Evolutionary conservation across 2,329 filamentous ascomycete species (phyloP), one percentile per base, ranked within the genome.

Genomic region (Drechslerella dactyloides): DNA sequence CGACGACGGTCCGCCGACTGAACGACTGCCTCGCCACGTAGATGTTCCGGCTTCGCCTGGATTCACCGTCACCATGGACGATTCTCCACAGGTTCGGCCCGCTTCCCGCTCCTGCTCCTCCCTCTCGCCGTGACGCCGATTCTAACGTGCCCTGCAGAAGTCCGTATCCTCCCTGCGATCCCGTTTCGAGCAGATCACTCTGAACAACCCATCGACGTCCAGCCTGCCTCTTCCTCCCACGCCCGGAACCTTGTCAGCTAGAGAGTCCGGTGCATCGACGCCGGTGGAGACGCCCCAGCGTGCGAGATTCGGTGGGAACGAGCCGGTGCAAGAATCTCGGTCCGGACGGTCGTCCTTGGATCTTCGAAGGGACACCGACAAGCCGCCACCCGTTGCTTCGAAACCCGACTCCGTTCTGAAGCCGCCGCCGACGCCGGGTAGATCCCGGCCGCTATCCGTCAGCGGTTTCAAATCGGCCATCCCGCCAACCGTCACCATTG

Each of bases 111-210:
- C 10, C 15, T 56, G 17, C 30, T 2, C 37, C 7, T 15, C 19
- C 33, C 15, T 37, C n/a, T 37, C 30, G 21, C n/a, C n/a, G 17
- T 8, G 8, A 13, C 19, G 19, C 40, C 55, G n/a, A 55, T 46
- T 6, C 40, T 8, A 35, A 23, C 15, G 46, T 55, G 5, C 19
- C 21, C 57, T 48, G 19, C 21, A 72, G 68, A 90, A 88, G 82
- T 90, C 91, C 24, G 90, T 94, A 56, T 94, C 90, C 57, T 93
- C 90, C 57, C 83, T 94, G 72, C 85, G 88, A 73, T 90, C 89
- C 74, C 88, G 90, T 76, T 94, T 93, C 79, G 90, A 94, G 82
- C 91, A 89, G 78, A 87, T 93, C 54, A 44, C 6, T 5, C 58
- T 72, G 30, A 72, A 61, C 37, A 82, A 83, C 84, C 66, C 75